Evolutionary conservation across 371 early-diverging fungal species (phyloP), one percentile per base, ranked within the genome.

Genomic region (Rhizopus stolonifer): DNA sequence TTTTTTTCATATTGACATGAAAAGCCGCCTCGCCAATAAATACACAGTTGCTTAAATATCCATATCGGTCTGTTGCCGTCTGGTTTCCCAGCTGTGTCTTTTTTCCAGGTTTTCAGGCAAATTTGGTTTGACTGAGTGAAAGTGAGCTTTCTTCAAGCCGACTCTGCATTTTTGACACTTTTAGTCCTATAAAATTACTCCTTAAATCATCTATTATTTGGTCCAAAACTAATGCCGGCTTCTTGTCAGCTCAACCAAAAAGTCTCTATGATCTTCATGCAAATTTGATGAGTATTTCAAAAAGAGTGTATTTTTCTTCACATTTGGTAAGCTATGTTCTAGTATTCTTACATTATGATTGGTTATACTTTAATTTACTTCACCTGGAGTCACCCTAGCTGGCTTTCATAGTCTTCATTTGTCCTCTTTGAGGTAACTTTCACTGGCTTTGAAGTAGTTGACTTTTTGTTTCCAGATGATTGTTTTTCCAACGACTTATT

Each of bases 201-300:
- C 2, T 53, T 23, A 53, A 45, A 45, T 45, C 24, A 43, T 53
- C 53, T 15, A 53, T 33, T 24, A 53, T 10, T 45, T 53, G 45
- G 36, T 53, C 53, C 23, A 53, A 53, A 53, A 53, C 53, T 34
- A 53, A 44, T 44, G 33, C 46, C 24, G 53, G 53, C 33, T 53
- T 53, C 24, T 53, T 43, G 53, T 53, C 50, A 36, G 45, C 36
- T 53, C 33, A 44, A 53, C 45, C 34, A 53, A 44, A 53, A 45
- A 24, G 1, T 53, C 34, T 33, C 45, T 53, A 44, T 53, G 46
- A 17, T 45, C 46, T 53, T 31, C 44, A 44, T 44, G 31, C 33
- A 53, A 44, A 19, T 43, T 53, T 44, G 34, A 33, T 44, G 53
- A 38, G 46, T 29, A 25, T 46, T 46, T 46, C 46, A 29, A 46